Base-by-base conservation (phyloP, 169 alveolate genomes). In the Ichthyophthirius multifiliis region DNA sequence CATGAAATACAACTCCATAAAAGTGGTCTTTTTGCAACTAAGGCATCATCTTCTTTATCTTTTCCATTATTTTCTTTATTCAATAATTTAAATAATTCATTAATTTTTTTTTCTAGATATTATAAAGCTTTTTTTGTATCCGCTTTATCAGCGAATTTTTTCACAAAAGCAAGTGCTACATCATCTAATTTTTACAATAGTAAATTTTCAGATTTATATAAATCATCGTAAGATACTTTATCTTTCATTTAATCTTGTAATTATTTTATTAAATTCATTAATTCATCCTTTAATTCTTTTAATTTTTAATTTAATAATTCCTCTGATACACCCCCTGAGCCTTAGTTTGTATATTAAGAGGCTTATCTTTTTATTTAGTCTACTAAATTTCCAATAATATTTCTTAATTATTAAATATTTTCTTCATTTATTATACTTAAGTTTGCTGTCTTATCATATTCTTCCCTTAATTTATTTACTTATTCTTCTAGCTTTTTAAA, bases 61-160 rank as follows among this genome's bases (percentile, higher is more conserved):
- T 75, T 75, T 23, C 84, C 84, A 44, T 78, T 75, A 55, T 6
- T 20, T 20, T 18, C 13, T 0, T 0, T 18, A 64, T 18, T 0
- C 30, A 4, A 34, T 32, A 31, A 0, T 1, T 7, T n/a, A 41
- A 13, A n/a, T 16, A 34, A n/a, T 12, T 41, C 18, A n/a, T 37
- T 37, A 71, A 81, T 82, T 31, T 74, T 71, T 43, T 71, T 47
- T 48, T 81, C 86, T 48, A 81, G 15, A 73, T 81, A 81, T 13
- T 71, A 48, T 35, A 81, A 31, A 27, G 86, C 86, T 34, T 81
- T 81, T 41, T 81, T 81, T n/a, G 86, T 81, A 39, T 81, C 86
- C 7, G 35, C 31, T 71, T 81, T 81, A 55, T 81, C 76, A 1
- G 86, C 86, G 32, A 74, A 81, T 48, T 81, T 47, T 81, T 81